A percentile compares a stretch with the other conserved stretches of the same genome.
Evolutionary conservation across 495 filamentous ascomycete genomes (phyloP).

Genomic region (Bombardia bombarda): DNA sequence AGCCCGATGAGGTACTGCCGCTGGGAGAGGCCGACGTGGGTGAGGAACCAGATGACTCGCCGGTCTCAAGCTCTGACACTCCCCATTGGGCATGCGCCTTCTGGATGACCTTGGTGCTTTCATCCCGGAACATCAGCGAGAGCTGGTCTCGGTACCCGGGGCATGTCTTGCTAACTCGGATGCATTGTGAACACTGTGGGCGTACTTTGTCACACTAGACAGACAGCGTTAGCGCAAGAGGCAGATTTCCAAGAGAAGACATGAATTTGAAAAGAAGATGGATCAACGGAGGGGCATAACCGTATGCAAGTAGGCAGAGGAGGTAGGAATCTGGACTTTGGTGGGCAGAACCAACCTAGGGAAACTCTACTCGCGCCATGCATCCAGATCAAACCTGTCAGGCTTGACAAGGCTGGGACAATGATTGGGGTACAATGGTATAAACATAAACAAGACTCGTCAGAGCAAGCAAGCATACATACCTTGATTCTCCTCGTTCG

Average conservation of each 20-base stretch:
- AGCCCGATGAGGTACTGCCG: conserved; percentile 5
- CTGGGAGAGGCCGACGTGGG: conserved; percentile 10
- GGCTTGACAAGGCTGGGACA: no score
- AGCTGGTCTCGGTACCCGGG: conserved; percentile 62
- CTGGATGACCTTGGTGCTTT: conserved; percentile 58
- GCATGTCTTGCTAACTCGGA: conserved; percentile 47
- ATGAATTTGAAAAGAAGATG: no score
- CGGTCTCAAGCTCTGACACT: conserved; percentile 10
- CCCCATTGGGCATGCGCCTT: conserved; percentile 53
- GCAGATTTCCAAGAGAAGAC: no score
- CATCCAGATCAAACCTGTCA: no score
- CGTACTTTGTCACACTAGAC: conserved; percentile 55
- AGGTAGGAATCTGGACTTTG: no score
- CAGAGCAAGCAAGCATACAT: no score
- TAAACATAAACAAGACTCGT: not conserved
- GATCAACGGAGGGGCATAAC: no score
- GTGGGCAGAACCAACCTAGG: no score
- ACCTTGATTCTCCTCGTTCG: conserved; percentile 58
- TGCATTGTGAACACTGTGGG: conserved; percentile 61
- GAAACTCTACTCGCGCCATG: no score
- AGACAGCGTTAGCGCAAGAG: not conserved
- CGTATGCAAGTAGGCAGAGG: no score
- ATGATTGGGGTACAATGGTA: no score
- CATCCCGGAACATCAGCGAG: conserved; percentile 65
- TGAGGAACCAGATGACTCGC: conserved; percentile 22